A percentile compares a stretch with the other conserved stretches of the same genome.
These are phyloP conservation scores for Microcos paniculata DNA, from an alignment of 345 rosid species.

Conservation along the genomic window DNA sequence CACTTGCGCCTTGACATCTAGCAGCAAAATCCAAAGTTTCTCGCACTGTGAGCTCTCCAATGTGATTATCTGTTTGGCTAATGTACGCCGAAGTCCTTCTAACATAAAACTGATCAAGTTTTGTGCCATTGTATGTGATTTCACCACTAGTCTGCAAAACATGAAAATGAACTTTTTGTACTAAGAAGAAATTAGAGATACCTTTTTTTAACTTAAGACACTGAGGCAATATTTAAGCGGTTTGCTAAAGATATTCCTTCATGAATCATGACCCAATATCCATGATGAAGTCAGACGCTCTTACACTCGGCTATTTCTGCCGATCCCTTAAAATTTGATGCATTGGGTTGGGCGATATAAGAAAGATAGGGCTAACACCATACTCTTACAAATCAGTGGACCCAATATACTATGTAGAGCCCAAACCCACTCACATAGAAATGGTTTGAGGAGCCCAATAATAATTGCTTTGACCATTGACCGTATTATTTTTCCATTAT, in stretches of 20 bases:
- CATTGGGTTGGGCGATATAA: neutral
- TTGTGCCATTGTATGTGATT: conserved; percentile 77
- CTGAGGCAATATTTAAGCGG: neutral
- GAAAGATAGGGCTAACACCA: neutral
- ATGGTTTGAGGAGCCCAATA: neutral
- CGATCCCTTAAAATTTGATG: neutral
- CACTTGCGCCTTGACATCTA: conserved; percentile 84
- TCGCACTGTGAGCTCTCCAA: conserved; percentile 86
- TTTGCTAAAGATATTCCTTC: no score
- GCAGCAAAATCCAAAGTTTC: conserved; percentile 97
- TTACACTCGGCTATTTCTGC: neutral
- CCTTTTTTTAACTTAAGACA: neutral
- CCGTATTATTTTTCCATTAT: neutral
- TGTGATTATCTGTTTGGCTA: conserved; percentile 88
- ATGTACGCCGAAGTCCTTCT: conserved; percentile 89
- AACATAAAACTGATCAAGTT: conserved; percentile 63
- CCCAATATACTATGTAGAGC: neutral
- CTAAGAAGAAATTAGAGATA: neutral
- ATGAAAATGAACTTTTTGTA: neutral
- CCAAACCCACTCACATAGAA: neutral
- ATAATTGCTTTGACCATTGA: neutral
- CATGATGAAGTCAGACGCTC: neutral
- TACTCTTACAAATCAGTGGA: no score
- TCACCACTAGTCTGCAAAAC: conserved; percentile 57
- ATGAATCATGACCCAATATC: neutral